Evolutionary conservation across 2,329 filamentous ascomycete genomes (phyloP).

Genomic region (Fusarium tupiense): DNA sequence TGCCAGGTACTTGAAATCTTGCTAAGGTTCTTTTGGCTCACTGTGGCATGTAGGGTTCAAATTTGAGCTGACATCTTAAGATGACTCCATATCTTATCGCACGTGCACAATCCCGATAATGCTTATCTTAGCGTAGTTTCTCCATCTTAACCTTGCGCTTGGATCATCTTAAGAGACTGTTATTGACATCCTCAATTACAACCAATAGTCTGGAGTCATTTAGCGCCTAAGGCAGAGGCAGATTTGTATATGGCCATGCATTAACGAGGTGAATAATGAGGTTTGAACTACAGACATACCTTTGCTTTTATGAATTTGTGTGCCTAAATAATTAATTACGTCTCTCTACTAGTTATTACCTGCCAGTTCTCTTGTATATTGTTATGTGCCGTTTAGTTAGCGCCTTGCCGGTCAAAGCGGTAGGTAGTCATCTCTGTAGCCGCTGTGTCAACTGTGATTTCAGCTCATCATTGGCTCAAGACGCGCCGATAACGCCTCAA

Average conservation of each 20-base stretch:
- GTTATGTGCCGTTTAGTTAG: not conserved
- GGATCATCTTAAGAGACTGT: too few species aligned
- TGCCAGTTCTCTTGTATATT: not conserved
- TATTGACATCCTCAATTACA: rapidly evolving
- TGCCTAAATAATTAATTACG: too few species aligned
- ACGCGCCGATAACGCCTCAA: not conserved
- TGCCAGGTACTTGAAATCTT: rapidly evolving
- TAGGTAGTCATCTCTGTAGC: not conserved
- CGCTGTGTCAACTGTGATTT: not conserved
- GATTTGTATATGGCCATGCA: too few species aligned
- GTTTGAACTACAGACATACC: too few species aligned
- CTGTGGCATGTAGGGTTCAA: too few species aligned
- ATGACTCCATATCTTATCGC: too few species aligned
- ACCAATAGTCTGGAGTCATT: not conserved
- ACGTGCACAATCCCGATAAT: rapidly evolving
- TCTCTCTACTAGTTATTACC: not conserved
- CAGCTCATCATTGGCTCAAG: not conserved
- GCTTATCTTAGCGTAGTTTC: too few species aligned
- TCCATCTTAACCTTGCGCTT: too few species aligned
- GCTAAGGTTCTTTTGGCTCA: rapidly evolving
- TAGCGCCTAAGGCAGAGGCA: too few species aligned
- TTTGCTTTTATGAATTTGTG: not conserved
- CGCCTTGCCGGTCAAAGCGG: not conserved
- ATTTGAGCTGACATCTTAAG: too few species aligned
- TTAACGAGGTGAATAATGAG: too few species aligned